Evolutionary conservation across 441 rosid species (phyloP).

Genomic region (Populus hybrid): DNA sequence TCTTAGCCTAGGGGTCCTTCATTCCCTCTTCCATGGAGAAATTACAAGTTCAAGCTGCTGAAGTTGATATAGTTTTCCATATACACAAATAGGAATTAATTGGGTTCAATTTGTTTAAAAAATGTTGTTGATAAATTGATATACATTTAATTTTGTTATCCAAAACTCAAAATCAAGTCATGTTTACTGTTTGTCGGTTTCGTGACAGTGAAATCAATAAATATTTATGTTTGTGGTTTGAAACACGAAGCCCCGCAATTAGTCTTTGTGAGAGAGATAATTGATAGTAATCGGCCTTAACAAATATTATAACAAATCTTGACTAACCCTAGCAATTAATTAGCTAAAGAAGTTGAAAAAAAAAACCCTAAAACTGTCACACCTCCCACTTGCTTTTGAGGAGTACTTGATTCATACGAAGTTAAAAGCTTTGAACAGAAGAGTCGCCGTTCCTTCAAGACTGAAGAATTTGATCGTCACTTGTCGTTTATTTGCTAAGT

Average conservation of each 20-base stretch:
- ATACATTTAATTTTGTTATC: background rate
- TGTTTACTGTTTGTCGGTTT: constrained; percentile 19
- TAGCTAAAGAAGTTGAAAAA: background rate
- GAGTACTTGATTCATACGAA: background rate
- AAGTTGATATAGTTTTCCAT: background rate
- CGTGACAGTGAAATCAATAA: constrained; percentile 17
- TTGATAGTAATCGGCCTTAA: background rate
- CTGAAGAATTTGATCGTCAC: background rate
- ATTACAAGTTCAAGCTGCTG: background rate
- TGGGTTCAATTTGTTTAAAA: too few relatives aligned
- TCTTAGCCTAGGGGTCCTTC: background rate
- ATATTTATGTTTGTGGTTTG: background rate
- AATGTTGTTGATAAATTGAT: too few relatives aligned
- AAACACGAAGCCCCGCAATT: background rate
- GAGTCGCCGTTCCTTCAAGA: background rate
- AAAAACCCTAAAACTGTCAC: background rate
- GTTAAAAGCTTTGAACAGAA: background rate
- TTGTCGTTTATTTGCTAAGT: background rate
- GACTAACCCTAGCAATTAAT: background rate
- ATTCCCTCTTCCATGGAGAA: background rate
- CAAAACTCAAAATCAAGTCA: constrained; percentile 20
- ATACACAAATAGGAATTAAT: too few relatives aligned
- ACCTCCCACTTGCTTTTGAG: background rate
- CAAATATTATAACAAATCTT: too few relatives aligned
- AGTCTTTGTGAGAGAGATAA: background rate